Percentiles rank a stretch among this genome's conserved stretches.
phyloP scores from a whole-genome alignment of 2,329 filamentous ascomycete species.

The Westerdykella ornata region DNA sequence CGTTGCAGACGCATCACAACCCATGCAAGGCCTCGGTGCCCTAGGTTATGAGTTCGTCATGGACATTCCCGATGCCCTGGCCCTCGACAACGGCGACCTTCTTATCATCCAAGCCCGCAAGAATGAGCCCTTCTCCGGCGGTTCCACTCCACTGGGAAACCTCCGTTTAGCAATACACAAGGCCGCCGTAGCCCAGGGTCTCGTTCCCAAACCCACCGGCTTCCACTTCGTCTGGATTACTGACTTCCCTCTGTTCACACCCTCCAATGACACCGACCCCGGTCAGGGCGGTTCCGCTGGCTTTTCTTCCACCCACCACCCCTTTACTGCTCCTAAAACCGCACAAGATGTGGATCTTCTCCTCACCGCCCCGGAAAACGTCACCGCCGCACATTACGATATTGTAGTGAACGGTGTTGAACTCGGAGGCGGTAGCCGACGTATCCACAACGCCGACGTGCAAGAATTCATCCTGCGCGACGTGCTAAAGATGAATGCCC shows the following conservation, averaged over 20 bases:
- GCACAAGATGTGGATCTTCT: slow-evolving; percentile 67
- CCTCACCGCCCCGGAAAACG: slow-evolving; percentile 62
- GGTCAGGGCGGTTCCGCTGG: slow-evolving; percentile 78
- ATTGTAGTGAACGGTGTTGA: slow-evolving; percentile 94
- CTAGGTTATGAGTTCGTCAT: slow-evolving; percentile 68
- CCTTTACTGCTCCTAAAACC: slow-evolving; percentile 82
- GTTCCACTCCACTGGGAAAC: slow-evolving; percentile 66
- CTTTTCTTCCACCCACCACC: slow-evolving; percentile 84
- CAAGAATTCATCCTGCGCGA: slow-evolving; percentile 82
- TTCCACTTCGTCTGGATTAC: slow-evolving; percentile 78
- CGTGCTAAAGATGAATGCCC: slow-evolving; percentile 68
- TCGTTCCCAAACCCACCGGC: slow-evolving; percentile 47
- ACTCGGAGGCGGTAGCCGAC: slow-evolving; percentile 83
- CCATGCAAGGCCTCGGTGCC: slow-evolving; percentile 67
- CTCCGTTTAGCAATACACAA: slow-evolving; percentile 65
- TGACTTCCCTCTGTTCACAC: slow-evolving; percentile 89
- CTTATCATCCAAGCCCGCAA: slow-evolving; percentile 74
- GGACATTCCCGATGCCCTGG: slow-evolving; percentile 47
- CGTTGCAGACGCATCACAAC: slow-evolving; percentile 64
- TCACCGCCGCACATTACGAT: slow-evolving; percentile 85
- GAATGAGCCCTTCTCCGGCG: slow-evolving; percentile 58
- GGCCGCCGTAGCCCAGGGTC: slow-evolving; percentile 56
- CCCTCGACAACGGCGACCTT: slow-evolving; percentile 62
- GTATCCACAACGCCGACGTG: slow-evolving; percentile 78
- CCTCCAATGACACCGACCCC: slow-evolving; percentile 55